phyloP scores from a whole-genome alignment of 2,329 filamentous ascomycete genomes.

The Gaeumannomyces sp. region DNA sequence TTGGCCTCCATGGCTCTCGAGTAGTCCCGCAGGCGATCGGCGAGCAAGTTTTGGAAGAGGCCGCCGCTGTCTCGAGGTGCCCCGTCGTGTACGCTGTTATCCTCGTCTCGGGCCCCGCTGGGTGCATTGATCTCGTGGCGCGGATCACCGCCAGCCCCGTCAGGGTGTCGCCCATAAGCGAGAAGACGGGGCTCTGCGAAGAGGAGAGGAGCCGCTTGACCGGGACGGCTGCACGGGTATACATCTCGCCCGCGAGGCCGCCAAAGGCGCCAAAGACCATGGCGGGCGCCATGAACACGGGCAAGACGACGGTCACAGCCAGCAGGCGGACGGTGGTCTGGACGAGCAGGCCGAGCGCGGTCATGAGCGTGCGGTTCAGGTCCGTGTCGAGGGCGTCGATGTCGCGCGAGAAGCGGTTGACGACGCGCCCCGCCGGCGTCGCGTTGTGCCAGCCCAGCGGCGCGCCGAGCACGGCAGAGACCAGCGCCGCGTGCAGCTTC shows the following conservation, averaged over 20 bases:
- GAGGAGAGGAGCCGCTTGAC: slow-evolving; percentile 35
- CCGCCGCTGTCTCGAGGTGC: slow-evolving; percentile 12
- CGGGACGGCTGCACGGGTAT: slow-evolving; percentile 36
- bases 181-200: slow-evolving; percentile 47
- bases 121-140: slow-evolving; percentile 48
- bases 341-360: slow-evolving; percentile 12
- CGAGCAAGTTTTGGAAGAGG: slow-evolving; percentile 23
- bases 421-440: slow-evolving; percentile 74
- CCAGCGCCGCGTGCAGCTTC: slow-evolving; percentile 45
- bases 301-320: slow-evolving; percentile 35
- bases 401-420: slow-evolving; percentile 94
- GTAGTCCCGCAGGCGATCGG: slow-evolving; percentile 23
- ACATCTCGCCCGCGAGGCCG: slow-evolving; percentile 35
- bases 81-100: not conserved
- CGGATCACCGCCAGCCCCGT: slow-evolving; percentile 34
- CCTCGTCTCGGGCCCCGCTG: not conserved
- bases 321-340: slow-evolving; percentile 24
- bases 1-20: slow-evolving; percentile 25
- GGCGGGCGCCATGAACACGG: slow-evolving; percentile 36
- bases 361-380: slow-evolving; percentile 47
- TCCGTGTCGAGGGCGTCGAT: slow-evolving; percentile 87
- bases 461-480: slow-evolving; percentile 45
- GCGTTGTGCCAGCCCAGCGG: slow-evolving; percentile 51
- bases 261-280: slow-evolving; percentile 31
- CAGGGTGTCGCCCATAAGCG: slow-evolving; percentile 39